These are phyloP conservation scores for Leucaena leucocephala DNA, from an alignment of 306 rosid genomes.

Conservation along the genomic window DNA sequence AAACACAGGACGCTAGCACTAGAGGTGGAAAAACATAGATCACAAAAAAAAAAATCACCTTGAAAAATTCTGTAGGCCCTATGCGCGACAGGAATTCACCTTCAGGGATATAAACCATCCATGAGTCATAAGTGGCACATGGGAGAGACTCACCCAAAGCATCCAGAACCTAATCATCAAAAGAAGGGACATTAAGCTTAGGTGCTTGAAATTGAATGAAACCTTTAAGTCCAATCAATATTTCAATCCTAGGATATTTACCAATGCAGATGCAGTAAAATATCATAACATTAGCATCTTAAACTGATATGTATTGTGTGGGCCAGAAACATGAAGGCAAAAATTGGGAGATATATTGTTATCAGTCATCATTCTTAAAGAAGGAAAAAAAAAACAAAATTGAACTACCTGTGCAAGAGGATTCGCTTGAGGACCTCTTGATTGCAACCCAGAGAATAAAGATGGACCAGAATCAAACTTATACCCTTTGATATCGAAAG, in stretches of 20 bases:
- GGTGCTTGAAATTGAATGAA: neutral
- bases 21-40: neutral
- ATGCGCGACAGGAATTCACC: constrained; percentile 90
- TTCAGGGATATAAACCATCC: constrained; percentile 94
- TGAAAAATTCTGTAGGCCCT: constrained; percentile 88
- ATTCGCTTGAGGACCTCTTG: constrained; percentile 92
- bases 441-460: constrained; percentile 82
- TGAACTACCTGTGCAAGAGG: constrained; percentile 75
- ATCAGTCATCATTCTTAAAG: neutral
- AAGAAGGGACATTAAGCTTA: neutral
- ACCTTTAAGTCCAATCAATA: neutral
- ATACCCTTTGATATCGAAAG: constrained; percentile 71
- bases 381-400: neutral
- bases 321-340: neutral
- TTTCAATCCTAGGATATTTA: neutral
- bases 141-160: constrained; percentile 85
- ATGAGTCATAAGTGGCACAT: constrained; percentile 83
- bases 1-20: neutral
- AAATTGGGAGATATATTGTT: neutral
- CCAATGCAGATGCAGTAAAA: neutral
- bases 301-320: neutral
- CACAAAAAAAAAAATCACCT: constrained; percentile 43
- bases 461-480: constrained; percentile 93
- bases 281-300: neutral
- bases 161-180: constrained; percentile 66